Conservation (phyloP, 1,284 basidiomycete genomes). For the Austroboletus rostrupii region DNA sequence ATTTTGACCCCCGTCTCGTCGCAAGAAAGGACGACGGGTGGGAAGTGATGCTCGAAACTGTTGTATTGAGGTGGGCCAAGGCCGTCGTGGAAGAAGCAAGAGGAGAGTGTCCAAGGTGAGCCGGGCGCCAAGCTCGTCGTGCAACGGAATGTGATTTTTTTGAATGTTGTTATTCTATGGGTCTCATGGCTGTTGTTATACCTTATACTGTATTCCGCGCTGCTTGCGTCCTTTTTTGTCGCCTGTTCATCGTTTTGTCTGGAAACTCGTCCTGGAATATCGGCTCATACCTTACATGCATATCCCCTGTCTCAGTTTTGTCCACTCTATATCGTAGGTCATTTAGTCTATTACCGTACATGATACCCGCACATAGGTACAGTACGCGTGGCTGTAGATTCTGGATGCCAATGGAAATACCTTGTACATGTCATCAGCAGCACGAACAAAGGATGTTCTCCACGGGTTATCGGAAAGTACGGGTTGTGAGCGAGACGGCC, state of each 20-base stretch:
- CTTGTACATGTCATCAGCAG: too few species aligned
- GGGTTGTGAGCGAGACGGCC: too few species aligned
- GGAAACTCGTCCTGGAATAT: neutral
- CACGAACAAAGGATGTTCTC: too few species aligned
- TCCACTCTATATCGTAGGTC: constrained; percentile 13
- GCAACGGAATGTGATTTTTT: too few species aligned
- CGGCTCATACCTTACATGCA: too few species aligned
- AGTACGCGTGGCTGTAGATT: constrained; percentile 5
- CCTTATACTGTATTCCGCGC: constrained; percentile 13
- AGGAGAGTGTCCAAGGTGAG: constrained; percentile 35
- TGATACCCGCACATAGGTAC: constrained; percentile 8
- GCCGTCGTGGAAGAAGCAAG: constrained; percentile 66
- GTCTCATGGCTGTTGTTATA: constrained; percentile 11
- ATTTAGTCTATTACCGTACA: constrained; percentile 15
- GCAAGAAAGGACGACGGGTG: constrained; percentile 74
- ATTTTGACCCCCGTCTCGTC: constrained; percentile 71
- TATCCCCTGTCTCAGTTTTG: neutral
- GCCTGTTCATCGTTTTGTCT: neutral
- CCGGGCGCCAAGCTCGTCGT: too few species aligned
- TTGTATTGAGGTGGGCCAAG: constrained; percentile 63
- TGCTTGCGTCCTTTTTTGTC: neutral
- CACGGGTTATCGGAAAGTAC: too few species aligned
- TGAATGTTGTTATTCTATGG: constrained; percentile 7
- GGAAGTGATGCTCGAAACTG: constrained; percentile 71
- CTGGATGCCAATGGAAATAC: neutral